Conservation (phyloP, 441 rosid genomes). For the Manihot esculenta region DNA sequence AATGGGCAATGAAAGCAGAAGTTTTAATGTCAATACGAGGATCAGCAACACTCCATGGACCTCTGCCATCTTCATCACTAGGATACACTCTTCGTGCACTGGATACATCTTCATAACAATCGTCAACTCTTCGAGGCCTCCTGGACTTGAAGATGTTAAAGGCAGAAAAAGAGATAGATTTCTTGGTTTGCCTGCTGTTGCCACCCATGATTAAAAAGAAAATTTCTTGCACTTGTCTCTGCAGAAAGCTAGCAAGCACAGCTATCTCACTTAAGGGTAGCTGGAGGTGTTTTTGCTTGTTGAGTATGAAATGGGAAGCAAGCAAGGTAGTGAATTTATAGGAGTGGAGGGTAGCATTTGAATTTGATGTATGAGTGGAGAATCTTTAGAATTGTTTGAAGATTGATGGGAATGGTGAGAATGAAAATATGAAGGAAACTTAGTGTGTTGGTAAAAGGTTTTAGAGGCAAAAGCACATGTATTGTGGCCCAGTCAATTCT, state of each 20-base stretch:
- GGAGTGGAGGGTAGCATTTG: not conserved
- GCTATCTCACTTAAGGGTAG: too few relatives aligned
- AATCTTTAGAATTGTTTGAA: conserved; percentile 15
- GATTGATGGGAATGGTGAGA: not conserved
- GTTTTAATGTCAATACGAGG: conserved; percentile 74
- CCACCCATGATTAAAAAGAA: conserved; percentile 42
- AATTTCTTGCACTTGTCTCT: not conserved
- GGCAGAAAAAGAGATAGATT: conserved; percentile 28
- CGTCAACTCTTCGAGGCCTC: conserved; percentile 36
- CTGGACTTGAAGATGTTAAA: conserved; percentile 40
- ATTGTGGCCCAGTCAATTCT: conserved; percentile 8
- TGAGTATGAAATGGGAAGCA: conserved; percentile 4
- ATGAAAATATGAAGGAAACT: not conserved
- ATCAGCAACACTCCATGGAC: conserved; percentile 52
- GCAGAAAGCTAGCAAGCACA: not conserved
- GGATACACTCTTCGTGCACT: conserved; percentile 45
- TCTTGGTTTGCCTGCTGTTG: conserved; percentile 38
- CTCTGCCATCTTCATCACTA: conserved; percentile 59
- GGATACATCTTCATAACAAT: conserved; percentile 29
- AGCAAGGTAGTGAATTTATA: conserved; percentile 15
- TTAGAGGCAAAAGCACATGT: conserved; percentile 25
- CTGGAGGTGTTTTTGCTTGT: not conserved
- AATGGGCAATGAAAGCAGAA: conserved; percentile 52
- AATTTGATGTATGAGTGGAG: conserved; percentile 16
- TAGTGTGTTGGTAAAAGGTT: conserved; percentile 1